Conservation (phyloP, 1,284 basidiomycete genomes). For the Cerrena zonata region DNA sequence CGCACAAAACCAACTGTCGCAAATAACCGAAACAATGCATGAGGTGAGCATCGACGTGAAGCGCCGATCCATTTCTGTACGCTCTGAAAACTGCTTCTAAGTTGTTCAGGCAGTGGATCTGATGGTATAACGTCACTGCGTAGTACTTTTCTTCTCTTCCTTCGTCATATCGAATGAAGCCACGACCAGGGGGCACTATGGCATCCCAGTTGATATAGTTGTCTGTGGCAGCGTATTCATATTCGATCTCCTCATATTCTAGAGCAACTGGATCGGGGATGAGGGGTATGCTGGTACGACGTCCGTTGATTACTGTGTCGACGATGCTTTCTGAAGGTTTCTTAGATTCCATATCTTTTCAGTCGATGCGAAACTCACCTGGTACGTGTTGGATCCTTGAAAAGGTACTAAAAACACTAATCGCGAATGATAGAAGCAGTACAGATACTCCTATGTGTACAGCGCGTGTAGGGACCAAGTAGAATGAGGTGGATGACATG, state of each 20-base stretch:
- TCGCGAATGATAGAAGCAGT: neutral
- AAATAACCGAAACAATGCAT: neutral
- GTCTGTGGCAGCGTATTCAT: neutral
- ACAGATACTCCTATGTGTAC: neutral
- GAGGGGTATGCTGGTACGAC: neutral
- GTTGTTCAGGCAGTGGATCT: neutral
- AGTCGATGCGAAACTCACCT: too few species aligned
- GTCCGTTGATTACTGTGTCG: neutral
- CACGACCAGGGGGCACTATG: neutral
- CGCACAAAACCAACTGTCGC: neutral
- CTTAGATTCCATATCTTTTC: too few species aligned
- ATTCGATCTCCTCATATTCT: neutral
- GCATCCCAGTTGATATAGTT: neutral
- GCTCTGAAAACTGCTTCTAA: neutral
- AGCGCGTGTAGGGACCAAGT: neutral
- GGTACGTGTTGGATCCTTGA: too few species aligned
- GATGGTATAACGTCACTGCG: neutral
- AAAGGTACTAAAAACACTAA: neutral
- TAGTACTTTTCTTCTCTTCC: neutral
- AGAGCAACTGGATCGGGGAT: neutral
- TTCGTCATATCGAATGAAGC: neutral
- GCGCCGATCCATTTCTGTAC: neutral
- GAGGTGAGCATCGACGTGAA: neutral
- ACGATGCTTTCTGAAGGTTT: neutral
- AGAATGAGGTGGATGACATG: too few species aligned